Evolutionary conservation across 495 filamentous ascomycete species (phyloP).

Genomic region (Talaromyces thailandensis): DNA sequence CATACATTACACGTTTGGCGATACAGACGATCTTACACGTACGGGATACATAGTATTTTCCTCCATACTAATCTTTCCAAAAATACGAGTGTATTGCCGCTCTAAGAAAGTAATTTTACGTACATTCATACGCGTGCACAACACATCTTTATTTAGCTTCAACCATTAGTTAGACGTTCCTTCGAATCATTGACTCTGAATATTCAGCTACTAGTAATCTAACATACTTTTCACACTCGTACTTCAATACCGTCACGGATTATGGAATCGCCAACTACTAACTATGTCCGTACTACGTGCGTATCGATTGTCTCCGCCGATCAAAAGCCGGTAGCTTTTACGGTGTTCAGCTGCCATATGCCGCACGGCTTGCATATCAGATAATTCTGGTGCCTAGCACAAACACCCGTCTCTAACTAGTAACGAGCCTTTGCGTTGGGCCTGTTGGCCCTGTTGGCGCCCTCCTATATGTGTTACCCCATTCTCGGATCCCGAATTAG

Average conservation of each 20-base stretch:
- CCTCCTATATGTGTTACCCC: background rate
- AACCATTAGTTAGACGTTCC: background rate
- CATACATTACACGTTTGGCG: background rate
- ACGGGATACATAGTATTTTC: no score
- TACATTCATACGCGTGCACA: background rate
- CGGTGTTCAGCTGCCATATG: background rate
- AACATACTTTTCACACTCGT: background rate
- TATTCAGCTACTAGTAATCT: background rate
- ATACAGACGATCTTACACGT: background rate
- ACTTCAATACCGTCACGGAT: background rate
- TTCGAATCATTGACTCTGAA: background rate
- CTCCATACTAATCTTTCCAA: background rate
- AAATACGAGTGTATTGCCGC: background rate
- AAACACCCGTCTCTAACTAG: background rate
- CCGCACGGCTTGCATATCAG: background rate
- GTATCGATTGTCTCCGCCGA: background rate
- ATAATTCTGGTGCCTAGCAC: background rate
- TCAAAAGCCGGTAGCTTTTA: background rate
- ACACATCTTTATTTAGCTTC: background rate
- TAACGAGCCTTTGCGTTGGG: background rate
- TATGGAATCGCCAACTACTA: background rate
- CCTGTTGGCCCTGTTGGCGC: no score
- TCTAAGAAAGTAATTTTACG: no score
- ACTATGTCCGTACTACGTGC: background rate
- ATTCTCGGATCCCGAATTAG: background rate